These are phyloP conservation scores for Cystofilobasidium capitatum DNA, from an alignment of 768 basidiomycete genomes.

Conservation along the genomic window DNA sequence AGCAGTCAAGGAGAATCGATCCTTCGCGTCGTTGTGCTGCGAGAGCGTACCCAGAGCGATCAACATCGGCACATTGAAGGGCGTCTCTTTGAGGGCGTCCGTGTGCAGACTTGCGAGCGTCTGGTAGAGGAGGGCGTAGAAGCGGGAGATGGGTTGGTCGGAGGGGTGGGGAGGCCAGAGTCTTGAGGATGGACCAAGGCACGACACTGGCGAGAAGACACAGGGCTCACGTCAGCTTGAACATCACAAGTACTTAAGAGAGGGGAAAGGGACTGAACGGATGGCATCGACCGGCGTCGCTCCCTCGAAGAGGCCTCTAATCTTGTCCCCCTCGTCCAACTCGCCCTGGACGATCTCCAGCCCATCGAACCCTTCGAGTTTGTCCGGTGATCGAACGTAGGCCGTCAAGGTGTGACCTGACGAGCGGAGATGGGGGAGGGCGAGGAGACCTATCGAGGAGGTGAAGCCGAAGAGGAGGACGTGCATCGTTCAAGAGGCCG, in stretches of 20 bases:
- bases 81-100: not conserved
- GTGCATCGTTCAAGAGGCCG: no score
- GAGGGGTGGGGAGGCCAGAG: not conserved
- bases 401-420: not conserved
- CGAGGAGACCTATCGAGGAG: not conserved
- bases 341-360: not conserved
- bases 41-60: not conserved
- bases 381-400: not conserved
- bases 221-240: not conserved
- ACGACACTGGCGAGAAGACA: not conserved
- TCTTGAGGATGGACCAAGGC: not conserved
- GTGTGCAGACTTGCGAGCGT: not conserved
- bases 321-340: not conserved
- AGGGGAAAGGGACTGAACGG: not conserved
- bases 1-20: not conserved
- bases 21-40: conserved; percentile 3
- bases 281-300: not conserved
- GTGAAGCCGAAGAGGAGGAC: not conserved
- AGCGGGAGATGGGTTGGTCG: not conserved
- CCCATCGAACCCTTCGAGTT: not conserved
- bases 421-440: not conserved
- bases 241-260: not conserved
- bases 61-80: not conserved
- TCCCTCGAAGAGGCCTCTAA: not conserved
- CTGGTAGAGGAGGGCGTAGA: not conserved